A percentile compares a stretch with the other conserved stretches of the same genome.
phyloP scores from a whole-genome alignment of 2,329 filamentous ascomycete species.

The Albifimbria verrucaria region DNA sequence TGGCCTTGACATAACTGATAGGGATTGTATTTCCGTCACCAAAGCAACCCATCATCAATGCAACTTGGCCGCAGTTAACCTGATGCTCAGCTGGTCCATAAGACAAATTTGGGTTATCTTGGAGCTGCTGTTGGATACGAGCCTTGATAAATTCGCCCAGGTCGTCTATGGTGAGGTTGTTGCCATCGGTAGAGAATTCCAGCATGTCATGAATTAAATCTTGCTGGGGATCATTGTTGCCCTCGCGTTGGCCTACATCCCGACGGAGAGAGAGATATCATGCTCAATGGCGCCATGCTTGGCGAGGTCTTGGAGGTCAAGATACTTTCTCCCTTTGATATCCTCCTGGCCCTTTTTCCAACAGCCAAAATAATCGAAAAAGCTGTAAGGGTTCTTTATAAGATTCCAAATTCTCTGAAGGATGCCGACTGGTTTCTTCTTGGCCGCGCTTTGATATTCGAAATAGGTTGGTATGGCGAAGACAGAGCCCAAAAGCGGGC shows the following conservation, averaged over 20 bases:
- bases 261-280: constrained; percentile 6
- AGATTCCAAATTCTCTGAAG: constrained; percentile 4
- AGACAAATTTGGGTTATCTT: constrained; percentile 3
- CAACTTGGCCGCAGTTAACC: constrained; percentile 6
- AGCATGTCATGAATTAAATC: constrained; percentile 5
- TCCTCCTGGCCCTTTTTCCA: constrained; percentile 1
- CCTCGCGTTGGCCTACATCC: constrained; percentile 5
- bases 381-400: constrained; percentile 5
- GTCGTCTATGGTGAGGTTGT: constrained; percentile 10
- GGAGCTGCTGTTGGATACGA: constrained; percentile 6
- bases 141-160: constrained; percentile 12
- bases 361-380: constrained; percentile 8
- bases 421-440: constrained; percentile 3
- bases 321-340: constrained; percentile 4
- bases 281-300: constrained; percentile 9
- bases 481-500: constrained; percentile 2
- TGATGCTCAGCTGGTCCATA: constrained; percentile 6
- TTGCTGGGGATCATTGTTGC: constrained; percentile 7
- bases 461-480: constrained; percentile 5
- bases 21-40: constrained; percentile 6
- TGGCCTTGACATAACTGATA: constrained; percentile 13
- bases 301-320: constrained; percentile 7
- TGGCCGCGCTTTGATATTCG: constrained; percentile 2
- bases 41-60: constrained; percentile 9
- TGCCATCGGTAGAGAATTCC: constrained; percentile 2